Base-by-base conservation (phyloP, 176 grass and related monocot species). In the Aegilops tauschii region DNA sequence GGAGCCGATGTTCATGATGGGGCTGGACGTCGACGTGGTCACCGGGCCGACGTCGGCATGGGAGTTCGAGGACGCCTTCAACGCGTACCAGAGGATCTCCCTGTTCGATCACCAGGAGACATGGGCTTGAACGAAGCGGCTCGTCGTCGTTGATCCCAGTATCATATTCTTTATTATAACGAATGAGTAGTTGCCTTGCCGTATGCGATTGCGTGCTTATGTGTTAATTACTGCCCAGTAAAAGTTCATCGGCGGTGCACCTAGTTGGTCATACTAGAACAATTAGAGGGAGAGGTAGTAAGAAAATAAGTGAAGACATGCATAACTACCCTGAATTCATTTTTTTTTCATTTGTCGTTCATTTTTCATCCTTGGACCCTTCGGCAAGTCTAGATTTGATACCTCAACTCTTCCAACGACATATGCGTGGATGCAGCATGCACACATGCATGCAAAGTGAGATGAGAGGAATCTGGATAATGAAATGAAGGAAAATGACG, bases 101-200 rank as follows among this genome's bases (percentile, higher is more conserved):
- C 85, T 91, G 69, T 76, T 91, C 12, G 89, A 87, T 86, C 91
- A 95, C 59, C 93, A 91, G 28, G 95, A 92, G 61, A 34, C 81
- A 7, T 97, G 92, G 90, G 52, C 81, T 65, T 85, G 73, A 77
- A 56, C 42, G 61, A 70, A 20, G 54, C 54, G 18, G 18, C 54
- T 21, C 54, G 54, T 59, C 54, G 54, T 59, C 18, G 18, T 88
- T 45, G 16, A 77, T 91, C 61, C 37, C 42, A 59, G 68, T 4
- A 65, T 35, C 3, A 34, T 64, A 27, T 85, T 84, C 8, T 80
- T 80, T 17, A 36, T 80, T 8, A 36, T 69, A 27, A 30, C 27
- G 5, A 25, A 20, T 66, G 13, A 34, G 63, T 77, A 31, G 21
- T 61, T 52, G 5, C 76, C 25, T 2, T 49, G 32, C 32, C 1